These are phyloP conservation scores for Teunomyces gatunensis DNA, from an alignment of 805 yeast genomes.

Conservation along the genomic window DNA sequence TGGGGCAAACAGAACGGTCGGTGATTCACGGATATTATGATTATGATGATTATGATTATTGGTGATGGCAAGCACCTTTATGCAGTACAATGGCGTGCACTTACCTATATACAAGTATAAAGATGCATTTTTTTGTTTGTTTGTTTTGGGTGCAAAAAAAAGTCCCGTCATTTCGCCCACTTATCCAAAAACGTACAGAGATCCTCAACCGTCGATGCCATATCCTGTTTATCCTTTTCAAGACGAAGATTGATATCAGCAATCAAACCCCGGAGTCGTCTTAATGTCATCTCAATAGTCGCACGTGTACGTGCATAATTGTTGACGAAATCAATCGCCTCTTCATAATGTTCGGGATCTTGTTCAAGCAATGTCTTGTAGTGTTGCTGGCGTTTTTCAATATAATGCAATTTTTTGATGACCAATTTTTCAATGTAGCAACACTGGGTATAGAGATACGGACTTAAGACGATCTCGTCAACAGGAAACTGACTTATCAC, in stretches of 20 bases:
- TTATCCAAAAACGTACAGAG: conserved; percentile 23
- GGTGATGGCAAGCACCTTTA: background rate
- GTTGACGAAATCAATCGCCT: conserved; percentile 5
- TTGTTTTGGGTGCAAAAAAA: conserved; percentile 1
- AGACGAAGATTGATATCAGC: conserved; percentile 36
- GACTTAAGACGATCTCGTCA: conserved; percentile 27
- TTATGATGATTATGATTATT: background rate
- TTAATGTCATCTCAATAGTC: background rate
- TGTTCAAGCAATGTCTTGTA: background rate
- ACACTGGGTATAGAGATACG: conserved; percentile 33
- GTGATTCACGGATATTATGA: background rate
- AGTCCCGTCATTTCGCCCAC: conserved; percentile 17
- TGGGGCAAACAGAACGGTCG: background rate
- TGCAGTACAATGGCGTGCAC: background rate
- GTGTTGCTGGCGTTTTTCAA: conserved; percentile 4
- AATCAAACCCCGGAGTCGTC: conserved; percentile 27
- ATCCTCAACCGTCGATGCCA: conserved; percentile 16
- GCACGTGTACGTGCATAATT: background rate
- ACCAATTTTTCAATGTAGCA: conserved; percentile 28
- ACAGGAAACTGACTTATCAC: conserved; percentile 30
- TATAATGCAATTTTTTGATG: conserved; percentile 11
- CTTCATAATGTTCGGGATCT: conserved; percentile 3
- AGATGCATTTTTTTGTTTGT: background rate
- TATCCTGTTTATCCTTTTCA: conserved; percentile 29
- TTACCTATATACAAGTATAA: background rate